phyloP scores from a whole-genome alignment of 805 yeast genomes.

The Candida argentea region DNA sequence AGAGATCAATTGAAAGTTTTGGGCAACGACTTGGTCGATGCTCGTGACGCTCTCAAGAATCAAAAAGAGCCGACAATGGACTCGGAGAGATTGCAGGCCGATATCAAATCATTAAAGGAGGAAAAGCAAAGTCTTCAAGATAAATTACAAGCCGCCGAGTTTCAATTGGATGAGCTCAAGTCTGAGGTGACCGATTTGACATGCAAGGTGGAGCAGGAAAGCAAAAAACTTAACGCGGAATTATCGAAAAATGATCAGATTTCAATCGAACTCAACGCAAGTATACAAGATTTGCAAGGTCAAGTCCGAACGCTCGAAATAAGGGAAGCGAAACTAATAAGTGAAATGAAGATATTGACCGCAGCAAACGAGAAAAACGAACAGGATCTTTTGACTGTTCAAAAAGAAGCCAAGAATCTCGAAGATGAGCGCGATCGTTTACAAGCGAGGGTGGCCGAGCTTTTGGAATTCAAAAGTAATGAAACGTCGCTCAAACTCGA shows the following conservation, averaged over 20 bases:
- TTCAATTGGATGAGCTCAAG: no score
- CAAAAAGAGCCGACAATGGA: no score
- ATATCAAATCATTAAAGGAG: no score
- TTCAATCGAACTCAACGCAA: constrained; percentile 1
- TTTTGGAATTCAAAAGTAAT: constrained; percentile 19
- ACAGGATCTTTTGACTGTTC: no score
- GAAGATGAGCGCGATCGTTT: constrained; percentile 29
- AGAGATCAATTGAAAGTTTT: constrained; percentile 68
- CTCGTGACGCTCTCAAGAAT: constrained; percentile 48
- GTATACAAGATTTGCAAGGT: no score
- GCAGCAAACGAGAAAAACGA: neutral
- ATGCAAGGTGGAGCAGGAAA: no score
- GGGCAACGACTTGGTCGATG: constrained; percentile 71
- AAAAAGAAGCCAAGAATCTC: constrained; percentile 17
- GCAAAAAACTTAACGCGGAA: neutral
- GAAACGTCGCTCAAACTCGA: constrained; percentile 41
- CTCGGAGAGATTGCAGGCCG: no score
- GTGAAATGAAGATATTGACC: constrained; percentile 1
- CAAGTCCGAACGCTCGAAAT: no score
- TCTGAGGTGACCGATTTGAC: no score
- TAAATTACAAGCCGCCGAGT: no score
- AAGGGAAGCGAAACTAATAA: no score
- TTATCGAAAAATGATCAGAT: constrained; percentile 1
- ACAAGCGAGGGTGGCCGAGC: constrained; percentile 20
- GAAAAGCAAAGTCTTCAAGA: constrained; percentile 1